Conservation (phyloP, 2,329 filamentous ascomycete species). For the Fusarium camptoceras region DNA sequence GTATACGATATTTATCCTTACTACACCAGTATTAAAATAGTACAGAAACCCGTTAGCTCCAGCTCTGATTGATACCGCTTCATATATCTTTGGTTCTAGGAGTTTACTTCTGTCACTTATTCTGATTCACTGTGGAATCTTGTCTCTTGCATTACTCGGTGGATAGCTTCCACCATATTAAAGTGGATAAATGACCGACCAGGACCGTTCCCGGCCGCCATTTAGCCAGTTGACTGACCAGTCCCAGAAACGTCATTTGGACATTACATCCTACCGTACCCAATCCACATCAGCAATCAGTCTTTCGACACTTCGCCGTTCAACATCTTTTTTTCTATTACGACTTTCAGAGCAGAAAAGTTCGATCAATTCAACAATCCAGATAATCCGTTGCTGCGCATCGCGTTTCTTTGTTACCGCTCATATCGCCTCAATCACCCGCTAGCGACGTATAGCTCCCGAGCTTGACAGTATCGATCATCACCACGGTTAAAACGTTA, state of each 20-base stretch:
- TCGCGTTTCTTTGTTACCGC: conserved; percentile 2
- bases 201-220: background rate
- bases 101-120: background rate
- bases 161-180: background rate
- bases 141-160: background rate
- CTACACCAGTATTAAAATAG: no score
- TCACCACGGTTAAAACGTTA: conserved; percentile 7
- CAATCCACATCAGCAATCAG: conserved; percentile 31
- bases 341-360: background rate
- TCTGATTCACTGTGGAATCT: background rate
- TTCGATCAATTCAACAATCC: background rate
- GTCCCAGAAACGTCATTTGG: conserved; percentile 44
- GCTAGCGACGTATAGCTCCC: conserved; percentile 1
- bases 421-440: conserved; percentile 2
- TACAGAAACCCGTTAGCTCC: no score
- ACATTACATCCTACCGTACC: conserved; percentile 27
- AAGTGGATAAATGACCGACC: background rate
- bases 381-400: background rate
- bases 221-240: conserved; percentile 34
- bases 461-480: conserved; percentile 13
- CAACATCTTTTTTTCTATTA: conserved; percentile 5
- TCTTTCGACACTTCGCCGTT: conserved; percentile 7
- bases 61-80: no score
- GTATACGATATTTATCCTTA: no score
- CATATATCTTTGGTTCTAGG: no score